Base-by-base conservation (phyloP, 2,329 filamentous ascomycete genomes). In the Capronia coronata region DNA sequence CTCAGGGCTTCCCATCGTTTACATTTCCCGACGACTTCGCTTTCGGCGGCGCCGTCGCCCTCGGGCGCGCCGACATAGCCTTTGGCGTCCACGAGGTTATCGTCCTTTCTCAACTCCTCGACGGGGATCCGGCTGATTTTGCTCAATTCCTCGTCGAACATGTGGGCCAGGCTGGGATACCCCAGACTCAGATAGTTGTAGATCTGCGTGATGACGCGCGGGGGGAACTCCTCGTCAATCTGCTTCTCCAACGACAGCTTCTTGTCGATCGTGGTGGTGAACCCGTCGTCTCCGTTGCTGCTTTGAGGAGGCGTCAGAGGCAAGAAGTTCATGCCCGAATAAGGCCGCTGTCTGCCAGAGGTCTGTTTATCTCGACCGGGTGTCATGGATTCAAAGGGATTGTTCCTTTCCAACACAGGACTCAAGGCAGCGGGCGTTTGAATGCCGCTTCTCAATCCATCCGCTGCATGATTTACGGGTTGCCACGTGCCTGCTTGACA, bases 181-280 rank as follows among this genome's bases (percentile, higher is more conserved):
- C 91, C 91, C 3, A 97, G 77, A 0, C 88, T 94, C 13, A 97
- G 76, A 67, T 97, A 97, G 67, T 97, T 96, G 75, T 94, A 97
- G 6, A 97, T 90, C 67, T 97, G 91, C 0, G 90, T 95, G 48
- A 96, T 81, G 65, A 96, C 95, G 2, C 75, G 75, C 64, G 95
- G 87, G 53, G 83, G 75, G 62, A 93, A 94, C 66, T 95, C 89
- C 25, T 69, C 65, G 22, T 75, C 68, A 35, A 81, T 74, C 9
- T 69, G 64, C 70, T 69, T 65, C 55, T 76, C 71, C 38, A 59
- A 38, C 27, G 59, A 46, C 1, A 66, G 49, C 61, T 65, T 65
- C 16, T 62, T 58, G 14, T 65, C 51, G 38, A 65, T 60, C 9
- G 49, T 55, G 42, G 25, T 49, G 13, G 56, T 59, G 30, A 61